Conservation (phyloP, 768 basidiomycete species). For the Russula abietina region DNA sequence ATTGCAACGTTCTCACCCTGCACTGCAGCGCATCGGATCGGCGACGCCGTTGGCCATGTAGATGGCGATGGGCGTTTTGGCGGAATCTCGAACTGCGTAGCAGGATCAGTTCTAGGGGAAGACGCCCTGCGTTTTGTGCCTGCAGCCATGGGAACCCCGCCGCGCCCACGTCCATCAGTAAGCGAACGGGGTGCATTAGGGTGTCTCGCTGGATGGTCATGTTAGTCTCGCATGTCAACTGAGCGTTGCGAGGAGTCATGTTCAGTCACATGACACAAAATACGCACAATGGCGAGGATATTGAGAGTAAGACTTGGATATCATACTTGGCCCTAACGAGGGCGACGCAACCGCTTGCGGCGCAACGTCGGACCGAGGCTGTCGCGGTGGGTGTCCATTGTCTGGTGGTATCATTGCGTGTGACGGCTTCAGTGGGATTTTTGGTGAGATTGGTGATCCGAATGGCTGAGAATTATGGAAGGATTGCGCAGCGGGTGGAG, state of each 20-base stretch:
- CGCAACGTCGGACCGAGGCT: slow-evolving; percentile 11
- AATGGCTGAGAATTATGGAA: slow-evolving; percentile 7
- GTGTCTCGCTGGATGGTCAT: slow-evolving; percentile 1
- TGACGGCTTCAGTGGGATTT: not conserved
- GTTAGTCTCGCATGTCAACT: slow-evolving; percentile 4
- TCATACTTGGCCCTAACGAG: not conserved
- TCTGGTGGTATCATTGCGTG: slow-evolving; percentile 1
- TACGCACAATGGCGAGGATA: slow-evolving; percentile 18
- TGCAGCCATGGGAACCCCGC: not conserved
- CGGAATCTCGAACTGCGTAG: slow-evolving; percentile 6
- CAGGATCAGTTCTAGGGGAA: slow-evolving; percentile 11
- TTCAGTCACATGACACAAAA: not conserved
- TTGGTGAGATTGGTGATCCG: not conserved
- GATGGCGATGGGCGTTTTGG: slow-evolving; percentile 32
- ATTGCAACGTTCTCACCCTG: slow-evolving; percentile 46
- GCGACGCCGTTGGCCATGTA: slow-evolving; percentile 46
- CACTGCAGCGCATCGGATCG: slow-evolving; percentile 35
- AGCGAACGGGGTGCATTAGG: not conserved
- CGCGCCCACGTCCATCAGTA: slow-evolving; percentile 12
- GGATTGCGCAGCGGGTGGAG: slow-evolving; percentile 5
- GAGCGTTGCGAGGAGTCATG: not conserved
- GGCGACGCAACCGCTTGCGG: not conserved
- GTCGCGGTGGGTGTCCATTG: slow-evolving; percentile 10
- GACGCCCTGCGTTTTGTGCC: slow-evolving; percentile 23
- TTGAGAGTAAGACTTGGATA: not conserved